Evolutionary conservation across 2,329 filamentous ascomycete genomes (phyloP).

Genomic region (Aspergillus pseudotamarii): DNA sequence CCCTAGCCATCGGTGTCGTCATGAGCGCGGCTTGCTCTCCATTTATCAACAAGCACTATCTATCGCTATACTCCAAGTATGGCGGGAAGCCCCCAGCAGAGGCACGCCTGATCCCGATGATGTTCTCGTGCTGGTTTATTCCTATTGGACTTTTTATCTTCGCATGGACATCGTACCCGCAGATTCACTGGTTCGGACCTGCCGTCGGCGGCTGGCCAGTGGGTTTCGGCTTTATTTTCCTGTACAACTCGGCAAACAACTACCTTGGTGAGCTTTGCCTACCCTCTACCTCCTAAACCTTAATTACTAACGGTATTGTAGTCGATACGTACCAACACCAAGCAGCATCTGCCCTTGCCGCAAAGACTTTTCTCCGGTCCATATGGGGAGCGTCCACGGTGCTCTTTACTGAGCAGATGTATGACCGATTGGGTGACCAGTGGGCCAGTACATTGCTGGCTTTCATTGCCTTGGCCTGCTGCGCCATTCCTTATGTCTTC

Average conservation of each 20-base stretch:
- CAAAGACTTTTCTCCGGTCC: slow-evolving; percentile 77
- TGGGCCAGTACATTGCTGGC: slow-evolving; percentile 75
- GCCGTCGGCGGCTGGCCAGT: slow-evolving; percentile 71
- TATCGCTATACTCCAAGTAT: slow-evolving; percentile 63
- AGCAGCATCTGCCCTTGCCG: slow-evolving; percentile 77
- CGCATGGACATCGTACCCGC: slow-evolving; percentile 68
- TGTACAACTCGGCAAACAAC: slow-evolving; percentile 79
- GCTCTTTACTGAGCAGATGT: slow-evolving; percentile 83
- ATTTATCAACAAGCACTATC: slow-evolving; percentile 79
- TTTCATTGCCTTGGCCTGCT: slow-evolving; percentile 76
- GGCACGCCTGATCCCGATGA: slow-evolving; percentile 79
- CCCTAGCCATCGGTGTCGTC: slow-evolving; percentile 75
- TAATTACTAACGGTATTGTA: slow-evolving; percentile 20
- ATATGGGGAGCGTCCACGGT: slow-evolving; percentile 80
- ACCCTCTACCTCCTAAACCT: neutral
- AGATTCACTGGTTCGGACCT: slow-evolving; percentile 71
- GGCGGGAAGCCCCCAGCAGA: slow-evolving; percentile 77
- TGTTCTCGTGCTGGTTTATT: slow-evolving; percentile 74
- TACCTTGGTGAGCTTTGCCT: slow-evolving; percentile 55
- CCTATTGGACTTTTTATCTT: slow-evolving; percentile 69
- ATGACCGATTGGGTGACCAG: slow-evolving; percentile 69
- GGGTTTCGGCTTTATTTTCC: slow-evolving; percentile 80
- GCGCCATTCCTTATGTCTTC: slow-evolving; percentile 80
- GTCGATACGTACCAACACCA: slow-evolving; percentile 71
- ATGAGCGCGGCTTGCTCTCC: slow-evolving; percentile 68